phyloP scores from a whole-genome alignment of 78 protist species.

The Trichosphaerium sp. region DNA sequence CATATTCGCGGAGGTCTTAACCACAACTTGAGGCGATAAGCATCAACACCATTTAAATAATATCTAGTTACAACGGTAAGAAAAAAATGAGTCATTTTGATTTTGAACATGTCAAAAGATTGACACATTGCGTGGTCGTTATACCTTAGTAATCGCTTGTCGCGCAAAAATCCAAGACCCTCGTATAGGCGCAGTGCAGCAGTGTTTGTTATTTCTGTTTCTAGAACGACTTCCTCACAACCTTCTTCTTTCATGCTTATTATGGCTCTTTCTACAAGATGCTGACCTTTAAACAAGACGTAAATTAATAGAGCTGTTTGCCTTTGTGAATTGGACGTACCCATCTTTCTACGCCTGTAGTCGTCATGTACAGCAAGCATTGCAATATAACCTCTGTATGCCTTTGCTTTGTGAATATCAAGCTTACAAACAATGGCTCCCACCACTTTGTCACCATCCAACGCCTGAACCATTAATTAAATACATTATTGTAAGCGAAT shows the following conservation, averaged over 20 bases:
- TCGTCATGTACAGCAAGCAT: conserved; percentile 71
- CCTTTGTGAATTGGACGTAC: neutral
- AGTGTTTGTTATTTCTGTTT: conserved; percentile 56
- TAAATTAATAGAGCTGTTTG: neutral
- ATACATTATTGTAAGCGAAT: neutral
- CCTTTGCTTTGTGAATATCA: conserved; percentile 8
- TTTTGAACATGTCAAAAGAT: too few relatives aligned
- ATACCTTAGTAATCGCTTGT: conserved; percentile 66
- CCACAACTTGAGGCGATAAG: conserved; percentile 46
- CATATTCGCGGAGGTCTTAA: too few relatives aligned
- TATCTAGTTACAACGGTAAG: too few relatives aligned
- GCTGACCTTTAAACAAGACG: too few relatives aligned
- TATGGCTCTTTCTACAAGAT: conserved; percentile 12
- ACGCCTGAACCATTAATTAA: neutral
- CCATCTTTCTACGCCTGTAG: conserved; percentile 48
- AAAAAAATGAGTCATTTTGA: too few relatives aligned
- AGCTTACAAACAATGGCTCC: conserved; percentile 44
- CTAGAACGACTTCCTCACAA: conserved; percentile 68
- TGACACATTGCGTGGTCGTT: too few relatives aligned
- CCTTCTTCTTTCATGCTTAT: conserved; percentile 18
- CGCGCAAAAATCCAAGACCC: conserved; percentile 66
- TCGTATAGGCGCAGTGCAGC: conserved; percentile 74
- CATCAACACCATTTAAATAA: conserved; percentile 32
- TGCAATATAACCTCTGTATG: conserved; percentile 74
- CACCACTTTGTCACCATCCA: conserved; percentile 1